Conservation (phyloP, 306 rosid species). For the Purshia tridentata region DNA sequence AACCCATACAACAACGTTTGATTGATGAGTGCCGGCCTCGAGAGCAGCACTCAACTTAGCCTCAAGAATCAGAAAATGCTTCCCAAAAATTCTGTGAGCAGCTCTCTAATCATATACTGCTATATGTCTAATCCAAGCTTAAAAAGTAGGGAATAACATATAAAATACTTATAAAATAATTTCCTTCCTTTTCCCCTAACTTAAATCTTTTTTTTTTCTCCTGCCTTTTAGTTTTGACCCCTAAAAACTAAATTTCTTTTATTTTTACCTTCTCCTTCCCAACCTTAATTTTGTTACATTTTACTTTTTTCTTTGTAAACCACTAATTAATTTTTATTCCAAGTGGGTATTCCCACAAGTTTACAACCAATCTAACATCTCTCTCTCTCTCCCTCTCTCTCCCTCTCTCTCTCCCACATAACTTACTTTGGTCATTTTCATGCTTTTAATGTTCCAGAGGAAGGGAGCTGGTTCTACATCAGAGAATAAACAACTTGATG, state of each 20-base stretch:
- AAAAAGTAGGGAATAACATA: slow-evolving; percentile 1
- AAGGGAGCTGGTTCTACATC: slow-evolving; percentile 78
- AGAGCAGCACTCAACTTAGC: slow-evolving; percentile 33
- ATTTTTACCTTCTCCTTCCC: background rate
- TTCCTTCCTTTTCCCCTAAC: slow-evolving; percentile 1
- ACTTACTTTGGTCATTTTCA: background rate
- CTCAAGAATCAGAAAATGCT: slow-evolving; percentile 37
- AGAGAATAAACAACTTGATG: slow-evolving; percentile 68
- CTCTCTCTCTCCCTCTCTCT: background rate
- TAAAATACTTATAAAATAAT: background rate
- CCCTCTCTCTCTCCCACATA: background rate
- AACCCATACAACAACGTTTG: no score
- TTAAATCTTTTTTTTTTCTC: background rate
- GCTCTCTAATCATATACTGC: slow-evolving; percentile 23
- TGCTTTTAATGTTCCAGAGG: slow-evolving; percentile 52
- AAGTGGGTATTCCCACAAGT: background rate
- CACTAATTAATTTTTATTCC: background rate
- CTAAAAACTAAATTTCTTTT: slow-evolving; percentile 1
- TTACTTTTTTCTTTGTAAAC: background rate
- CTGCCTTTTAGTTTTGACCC: background rate
- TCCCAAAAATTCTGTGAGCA: slow-evolving; percentile 50
- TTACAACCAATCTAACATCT: background rate
- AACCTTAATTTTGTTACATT: background rate
- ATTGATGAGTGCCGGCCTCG: slow-evolving; percentile 27
- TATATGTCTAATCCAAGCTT: background rate